Conservation (phyloP, 768 basidiomycete species). For the Serendipita sp. region DNA sequence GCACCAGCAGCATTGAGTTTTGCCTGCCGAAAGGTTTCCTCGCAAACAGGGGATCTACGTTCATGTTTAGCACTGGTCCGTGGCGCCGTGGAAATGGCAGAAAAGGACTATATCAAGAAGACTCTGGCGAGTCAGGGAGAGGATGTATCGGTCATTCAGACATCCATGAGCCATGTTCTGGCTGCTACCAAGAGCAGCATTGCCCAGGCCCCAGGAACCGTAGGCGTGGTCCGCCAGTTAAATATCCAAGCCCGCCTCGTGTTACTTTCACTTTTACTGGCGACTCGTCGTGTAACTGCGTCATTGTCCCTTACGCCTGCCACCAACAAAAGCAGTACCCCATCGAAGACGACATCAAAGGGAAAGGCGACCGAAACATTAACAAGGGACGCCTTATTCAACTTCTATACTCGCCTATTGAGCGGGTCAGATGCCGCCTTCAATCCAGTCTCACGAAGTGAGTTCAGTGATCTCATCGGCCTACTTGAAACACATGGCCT, state of each 20-base stretch:
- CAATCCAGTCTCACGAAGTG: conserved; percentile 51
- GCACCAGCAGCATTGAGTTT: conserved; percentile 26
- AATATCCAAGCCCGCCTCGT: conserved; percentile 61
- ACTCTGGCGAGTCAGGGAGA: conserved; percentile 13
- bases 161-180: conserved; percentile 35
- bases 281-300: conserved; percentile 43
- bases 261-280: conserved; percentile 47
- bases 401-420: conserved; percentile 47
- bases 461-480: conserved; percentile 56
- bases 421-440: conserved; percentile 33
- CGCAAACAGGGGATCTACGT: conserved; percentile 70
- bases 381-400: conserved; percentile 36
- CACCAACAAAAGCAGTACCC: conserved; percentile 13
- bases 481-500: conserved; percentile 63
- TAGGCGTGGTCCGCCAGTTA: conserved; percentile 47
- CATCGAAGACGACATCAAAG: neutral
- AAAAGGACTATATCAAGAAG: conserved; percentile 19
- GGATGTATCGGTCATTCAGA: conserved; percentile 22
- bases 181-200: conserved; percentile 50
- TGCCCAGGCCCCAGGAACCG: conserved; percentile 28
- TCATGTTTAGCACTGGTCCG: conserved; percentile 66
- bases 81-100: conserved; percentile 57
- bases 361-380: conserved; percentile 30
- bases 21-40: conserved; percentile 59
- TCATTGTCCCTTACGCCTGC: conserved; percentile 31